Percentiles rank a stretch among this genome's conserved stretches.
Evolutionary conservation across 179 eudicot genomes (phyloP).

Genomic region (Nepenthes alata): DNA sequence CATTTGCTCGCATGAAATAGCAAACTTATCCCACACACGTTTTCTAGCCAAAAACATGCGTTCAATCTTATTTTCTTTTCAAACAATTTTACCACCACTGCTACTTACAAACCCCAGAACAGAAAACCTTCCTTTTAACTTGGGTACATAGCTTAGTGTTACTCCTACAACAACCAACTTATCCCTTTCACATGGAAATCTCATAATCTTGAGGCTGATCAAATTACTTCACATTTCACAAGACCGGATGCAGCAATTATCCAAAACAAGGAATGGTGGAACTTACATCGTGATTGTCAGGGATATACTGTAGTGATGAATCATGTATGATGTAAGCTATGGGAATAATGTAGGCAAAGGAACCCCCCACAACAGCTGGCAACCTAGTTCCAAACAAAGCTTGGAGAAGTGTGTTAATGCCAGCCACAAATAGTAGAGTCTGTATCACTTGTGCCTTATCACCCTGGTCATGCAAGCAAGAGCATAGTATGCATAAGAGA

Average conservation of each 20-base stretch:
- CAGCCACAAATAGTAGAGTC: slow-evolving; percentile 83
- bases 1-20: too few species aligned
- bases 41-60: too few species aligned
- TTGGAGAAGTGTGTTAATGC: slow-evolving; percentile 91
- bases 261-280: slow-evolving; percentile 3
- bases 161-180: too few species aligned
- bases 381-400: slow-evolving; percentile 88
- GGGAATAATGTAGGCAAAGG: slow-evolving; percentile 74
- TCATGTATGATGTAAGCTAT: slow-evolving; percentile 75
- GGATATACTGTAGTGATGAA: slow-evolving; percentile 60
- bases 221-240: too few species aligned
- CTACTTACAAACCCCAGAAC: too few species aligned
- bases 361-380: slow-evolving; percentile 95
- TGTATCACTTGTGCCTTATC: slow-evolving; percentile 90
- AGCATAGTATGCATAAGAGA: neutral
- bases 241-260: neutral
- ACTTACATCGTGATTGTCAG: slow-evolving; percentile 72
- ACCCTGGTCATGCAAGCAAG: slow-evolving; percentile 44
- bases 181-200: too few species aligned
- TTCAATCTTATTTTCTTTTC: too few species aligned
- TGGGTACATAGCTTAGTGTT: too few species aligned
- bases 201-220: too few species aligned
- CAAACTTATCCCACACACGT: too few species aligned
- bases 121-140: too few species aligned
- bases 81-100: too few species aligned